These are phyloP conservation scores for Luvunga scandens DNA, from an alignment of 345 rosid genomes.

Conservation along the genomic window DNA sequence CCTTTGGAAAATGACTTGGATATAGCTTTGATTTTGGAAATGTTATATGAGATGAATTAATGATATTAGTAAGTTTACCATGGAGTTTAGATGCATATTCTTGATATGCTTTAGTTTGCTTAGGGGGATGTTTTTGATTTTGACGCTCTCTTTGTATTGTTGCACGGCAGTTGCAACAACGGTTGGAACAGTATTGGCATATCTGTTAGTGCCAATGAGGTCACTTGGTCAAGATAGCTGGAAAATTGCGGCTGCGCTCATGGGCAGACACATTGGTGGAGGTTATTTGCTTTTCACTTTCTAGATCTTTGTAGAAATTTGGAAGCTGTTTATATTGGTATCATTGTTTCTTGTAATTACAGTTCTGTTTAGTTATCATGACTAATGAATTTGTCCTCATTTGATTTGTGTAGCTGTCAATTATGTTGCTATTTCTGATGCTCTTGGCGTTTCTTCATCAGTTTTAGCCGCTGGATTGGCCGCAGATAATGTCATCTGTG, in stretches of 20 bases:
- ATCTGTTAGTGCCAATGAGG: conserved; percentile 74
- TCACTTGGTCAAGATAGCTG: conserved; percentile 84
- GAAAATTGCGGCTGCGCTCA: conserved; percentile 95
- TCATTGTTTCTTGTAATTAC: background rate
- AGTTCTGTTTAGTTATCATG: background rate
- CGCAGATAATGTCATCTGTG: conserved; percentile 91
- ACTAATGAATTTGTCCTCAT: conserved; percentile 15
- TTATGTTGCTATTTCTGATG: conserved; percentile 76
- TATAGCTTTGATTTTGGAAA: background rate
- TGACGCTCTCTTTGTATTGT: conserved; percentile 2
- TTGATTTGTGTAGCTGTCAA: conserved; percentile 55
- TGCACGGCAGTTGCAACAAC: conserved; percentile 66
- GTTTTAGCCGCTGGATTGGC: conserved; percentile 80
- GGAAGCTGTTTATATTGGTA: background rate
- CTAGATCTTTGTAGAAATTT: background rate
- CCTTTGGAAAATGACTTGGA: background rate
- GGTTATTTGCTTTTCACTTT: conserved; percentile 30
- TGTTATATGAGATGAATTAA: background rate
- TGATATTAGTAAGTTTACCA: background rate
- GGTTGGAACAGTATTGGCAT: conserved; percentile 70
- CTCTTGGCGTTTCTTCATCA: conserved; percentile 67
- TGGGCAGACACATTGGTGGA: conserved; percentile 93
- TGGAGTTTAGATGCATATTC: background rate
- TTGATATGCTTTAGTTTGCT: background rate
- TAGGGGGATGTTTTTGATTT: background rate